Percentiles rank a stretch among this genome's conserved stretches.
Conservation (phyloP, 2,329 filamentous ascomycete species). For the Fusarium drepaniforme region DNA sequence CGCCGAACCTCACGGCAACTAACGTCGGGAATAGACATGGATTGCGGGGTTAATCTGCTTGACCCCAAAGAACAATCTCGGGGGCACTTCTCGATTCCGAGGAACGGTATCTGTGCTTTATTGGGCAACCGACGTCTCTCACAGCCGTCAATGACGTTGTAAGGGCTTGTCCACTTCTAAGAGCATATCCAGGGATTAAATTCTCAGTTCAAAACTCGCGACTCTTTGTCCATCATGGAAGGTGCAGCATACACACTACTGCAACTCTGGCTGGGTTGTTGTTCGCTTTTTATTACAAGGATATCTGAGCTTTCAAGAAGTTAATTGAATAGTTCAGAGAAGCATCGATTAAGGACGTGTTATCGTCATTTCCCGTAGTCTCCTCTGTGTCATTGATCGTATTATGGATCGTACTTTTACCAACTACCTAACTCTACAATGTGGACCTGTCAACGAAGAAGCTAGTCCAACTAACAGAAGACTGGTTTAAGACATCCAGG, state of each 20-base stretch:
- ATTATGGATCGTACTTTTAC: no score
- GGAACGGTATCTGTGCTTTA: neutral
- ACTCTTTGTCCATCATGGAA: no score
- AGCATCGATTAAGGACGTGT: neutral
- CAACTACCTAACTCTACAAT: no score
- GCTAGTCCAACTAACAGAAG: neutral
- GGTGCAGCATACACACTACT: no score
- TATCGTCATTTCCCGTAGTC: neutral
- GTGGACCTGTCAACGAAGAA: neutral
- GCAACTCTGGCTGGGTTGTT: neutral
- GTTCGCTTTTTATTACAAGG: neutral
- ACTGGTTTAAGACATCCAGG: neutral
- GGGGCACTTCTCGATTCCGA: neutral
- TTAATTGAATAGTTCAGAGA: neutral
- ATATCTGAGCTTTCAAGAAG: neutral
- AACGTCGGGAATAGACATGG: neutral
- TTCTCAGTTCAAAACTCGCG: accelerated
- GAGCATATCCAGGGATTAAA: no score
- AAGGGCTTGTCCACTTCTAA: accelerated
- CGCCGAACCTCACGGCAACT: neutral
- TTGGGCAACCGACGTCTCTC: neutral
- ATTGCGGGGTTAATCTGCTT: neutral
- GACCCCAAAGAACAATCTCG: neutral
- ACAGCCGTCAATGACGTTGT: neutral
- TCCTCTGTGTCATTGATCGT: neutral